A percentile compares a stretch with the other conserved stretches of the same genome.
These are phyloP conservation scores for Fusarium longipes DNA, from an alignment of 2,329 filamentous ascomycete species.

Conservation along the genomic window DNA sequence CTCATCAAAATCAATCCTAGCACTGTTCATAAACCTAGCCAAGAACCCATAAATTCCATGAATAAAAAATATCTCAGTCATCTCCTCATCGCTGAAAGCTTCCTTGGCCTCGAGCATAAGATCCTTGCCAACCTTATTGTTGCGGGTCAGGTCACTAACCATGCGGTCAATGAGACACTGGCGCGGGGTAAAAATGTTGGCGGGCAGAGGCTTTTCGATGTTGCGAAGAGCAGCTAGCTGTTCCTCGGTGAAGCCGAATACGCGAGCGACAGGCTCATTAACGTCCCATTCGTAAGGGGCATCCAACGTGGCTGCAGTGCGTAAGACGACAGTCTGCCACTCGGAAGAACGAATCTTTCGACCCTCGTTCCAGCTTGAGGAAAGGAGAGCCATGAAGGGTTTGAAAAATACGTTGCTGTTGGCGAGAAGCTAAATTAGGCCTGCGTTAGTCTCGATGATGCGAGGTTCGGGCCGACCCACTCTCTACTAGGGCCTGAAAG, in stretches of 20 bases:
- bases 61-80: slow-evolving; percentile 10
- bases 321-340: slow-evolving; percentile 14
- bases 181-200: not conserved
- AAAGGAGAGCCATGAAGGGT: slow-evolving; percentile 16
- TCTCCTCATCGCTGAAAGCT: slow-evolving; percentile 2
- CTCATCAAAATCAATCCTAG: slow-evolving; percentile 15
- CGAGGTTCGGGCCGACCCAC: too few species aligned
- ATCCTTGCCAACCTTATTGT: not conserved
- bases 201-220: not conserved
- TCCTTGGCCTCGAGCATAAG: not conserved
- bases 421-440: slow-evolving; percentile 3
- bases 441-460: too few species aligned
- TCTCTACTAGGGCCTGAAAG: not conserved
- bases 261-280: slow-evolving; percentile 12
- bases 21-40: slow-evolving; percentile 15
- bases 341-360: slow-evolving; percentile 15
- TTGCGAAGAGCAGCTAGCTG: slow-evolving; percentile 10
- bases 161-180: slow-evolving; percentile 13
- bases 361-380: slow-evolving; percentile 14
- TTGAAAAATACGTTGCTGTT: slow-evolving; percentile 14
- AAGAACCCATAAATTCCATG: slow-evolving; percentile 14
- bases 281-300: slow-evolving; percentile 23
- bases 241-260: slow-evolving; percentile 9
- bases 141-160: not conserved
- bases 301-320: slow-evolving; percentile 3